A percentile compares a stretch with the other conserved stretches of the same genome.
These are phyloP conservation scores for Phialocephala sp. DNA, from an alignment of 2,329 filamentous ascomycete species.

Conservation along the genomic window DNA sequence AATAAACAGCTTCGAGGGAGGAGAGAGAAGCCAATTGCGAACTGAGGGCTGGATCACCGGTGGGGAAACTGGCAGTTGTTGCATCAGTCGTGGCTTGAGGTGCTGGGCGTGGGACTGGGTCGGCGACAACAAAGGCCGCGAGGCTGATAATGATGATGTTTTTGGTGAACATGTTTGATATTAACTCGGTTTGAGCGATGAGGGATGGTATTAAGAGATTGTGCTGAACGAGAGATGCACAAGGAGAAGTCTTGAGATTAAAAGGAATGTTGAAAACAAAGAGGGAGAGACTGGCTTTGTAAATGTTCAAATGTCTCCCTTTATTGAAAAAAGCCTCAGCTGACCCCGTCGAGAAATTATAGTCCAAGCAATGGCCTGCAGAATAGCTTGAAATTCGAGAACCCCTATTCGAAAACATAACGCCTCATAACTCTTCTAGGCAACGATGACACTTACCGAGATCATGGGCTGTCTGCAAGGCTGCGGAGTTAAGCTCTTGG, in stretches of 20 bases:
- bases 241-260: background rate
- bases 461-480: background rate
- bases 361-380: background rate
- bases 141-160: constrained; percentile 21
- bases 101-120: constrained; percentile 18
- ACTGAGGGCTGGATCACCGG: constrained; percentile 9
- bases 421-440: background rate
- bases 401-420: background rate
- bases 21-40: constrained; percentile 20
- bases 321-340: background rate
- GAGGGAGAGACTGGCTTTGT: background rate
- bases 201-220: background rate
- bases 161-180: constrained; percentile 24
- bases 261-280: background rate
- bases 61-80: constrained; percentile 7
- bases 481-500: background rate
- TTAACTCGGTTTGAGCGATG: background rate
- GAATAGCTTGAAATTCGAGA: background rate
- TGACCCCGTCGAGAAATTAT: background rate
- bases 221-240: background rate
- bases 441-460: background rate
- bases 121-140: constrained; percentile 18
- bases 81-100: background rate
- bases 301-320: background rate
- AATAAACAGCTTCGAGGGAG: constrained; percentile 14